phyloP scores from a whole-genome alignment of 352 stramenopile species.

The Elongisporangium senticosum region DNA sequence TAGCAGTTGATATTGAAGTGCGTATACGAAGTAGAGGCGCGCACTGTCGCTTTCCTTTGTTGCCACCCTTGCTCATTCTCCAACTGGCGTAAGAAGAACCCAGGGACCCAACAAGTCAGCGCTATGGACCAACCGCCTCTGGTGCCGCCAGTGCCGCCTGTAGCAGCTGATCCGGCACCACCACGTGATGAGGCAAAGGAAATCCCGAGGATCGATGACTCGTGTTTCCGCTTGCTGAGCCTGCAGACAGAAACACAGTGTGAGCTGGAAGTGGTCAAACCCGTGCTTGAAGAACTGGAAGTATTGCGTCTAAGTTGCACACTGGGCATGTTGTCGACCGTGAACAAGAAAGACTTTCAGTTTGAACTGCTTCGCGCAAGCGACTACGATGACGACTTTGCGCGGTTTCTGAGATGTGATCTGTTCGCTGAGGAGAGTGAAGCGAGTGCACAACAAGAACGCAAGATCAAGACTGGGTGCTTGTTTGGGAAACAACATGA shows the following conservation, averaged over 20 bases:
- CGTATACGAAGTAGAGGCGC: too few relatives aligned
- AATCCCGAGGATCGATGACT: slow-evolving; percentile 3
- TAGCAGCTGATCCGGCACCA: too few relatives aligned
- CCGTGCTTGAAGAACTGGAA: slow-evolving; percentile 65
- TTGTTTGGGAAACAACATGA: slow-evolving; percentile 55
- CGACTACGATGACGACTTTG: slow-evolving; percentile 59
- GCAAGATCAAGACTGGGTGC: slow-evolving; percentile 24
- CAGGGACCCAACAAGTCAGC: too few relatives aligned
- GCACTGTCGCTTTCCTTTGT: too few relatives aligned
- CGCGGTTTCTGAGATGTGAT: slow-evolving; percentile 40
- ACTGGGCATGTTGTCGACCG: slow-evolving; percentile 39
- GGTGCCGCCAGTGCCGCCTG: too few relatives aligned
- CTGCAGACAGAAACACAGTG: slow-evolving; percentile 47
- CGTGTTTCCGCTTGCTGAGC: slow-evolving; percentile 45
- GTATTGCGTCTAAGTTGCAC: slow-evolving; percentile 55
- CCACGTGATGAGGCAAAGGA: too few relatives aligned
- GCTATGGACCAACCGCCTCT: too few relatives aligned
- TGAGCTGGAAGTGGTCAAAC: slow-evolving; percentile 64
- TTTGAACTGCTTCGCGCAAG: slow-evolving; percentile 28
- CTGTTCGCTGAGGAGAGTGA: slow-evolving; percentile 19
- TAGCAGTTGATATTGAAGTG: too few relatives aligned
- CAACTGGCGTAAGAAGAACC: too few relatives aligned
- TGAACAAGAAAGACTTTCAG: slow-evolving; percentile 47
- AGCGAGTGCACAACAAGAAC: background rate
- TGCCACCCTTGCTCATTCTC: too few relatives aligned